Evolutionary conservation across 2,329 filamentous ascomycete species (phyloP).

Genomic region (Cladosporium cucumerinum): DNA sequence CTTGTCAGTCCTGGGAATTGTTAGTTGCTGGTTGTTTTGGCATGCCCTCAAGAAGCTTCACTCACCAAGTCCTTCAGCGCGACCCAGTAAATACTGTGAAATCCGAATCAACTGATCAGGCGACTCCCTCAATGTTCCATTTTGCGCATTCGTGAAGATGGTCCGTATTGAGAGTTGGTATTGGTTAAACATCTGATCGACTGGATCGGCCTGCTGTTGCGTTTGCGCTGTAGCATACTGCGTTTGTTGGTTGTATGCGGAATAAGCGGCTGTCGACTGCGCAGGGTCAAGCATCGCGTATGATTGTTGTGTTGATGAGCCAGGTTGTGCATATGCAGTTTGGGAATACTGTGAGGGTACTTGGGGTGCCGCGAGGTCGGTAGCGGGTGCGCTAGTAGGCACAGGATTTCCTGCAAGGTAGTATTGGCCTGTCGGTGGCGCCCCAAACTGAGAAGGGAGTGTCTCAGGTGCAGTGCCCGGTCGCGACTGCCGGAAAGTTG

Average conservation of each 20-base stretch:
- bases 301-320: constrained; percentile 50
- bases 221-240: constrained; percentile 27
- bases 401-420: constrained; percentile 60
- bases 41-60: constrained; percentile 23
- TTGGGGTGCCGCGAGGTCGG: constrained; percentile 57
- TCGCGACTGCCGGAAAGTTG: constrained; percentile 67
- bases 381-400: constrained; percentile 58
- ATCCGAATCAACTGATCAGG: constrained; percentile 57
- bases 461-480: constrained; percentile 76
- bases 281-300: constrained; percentile 52
- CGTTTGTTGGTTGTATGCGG: constrained; percentile 22
- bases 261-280: constrained; percentile 33
- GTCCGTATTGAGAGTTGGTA: constrained; percentile 56
- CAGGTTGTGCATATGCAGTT: constrained; percentile 59
- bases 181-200: constrained; percentile 64
- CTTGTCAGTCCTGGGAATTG: constrained; percentile 66
- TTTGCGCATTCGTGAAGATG: constrained; percentile 69
- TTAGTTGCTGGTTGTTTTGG: background rate
- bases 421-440: constrained; percentile 65
- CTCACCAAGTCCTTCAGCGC: constrained; percentile 65
- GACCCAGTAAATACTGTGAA: constrained; percentile 64
- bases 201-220: constrained; percentile 21
- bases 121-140: constrained; percentile 59
- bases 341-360: constrained; percentile 62
- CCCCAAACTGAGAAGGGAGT: constrained; percentile 64